Conservation (phyloP, 1,284 basidiomycete species). For the Apiotrichum veenhuisii region DNA sequence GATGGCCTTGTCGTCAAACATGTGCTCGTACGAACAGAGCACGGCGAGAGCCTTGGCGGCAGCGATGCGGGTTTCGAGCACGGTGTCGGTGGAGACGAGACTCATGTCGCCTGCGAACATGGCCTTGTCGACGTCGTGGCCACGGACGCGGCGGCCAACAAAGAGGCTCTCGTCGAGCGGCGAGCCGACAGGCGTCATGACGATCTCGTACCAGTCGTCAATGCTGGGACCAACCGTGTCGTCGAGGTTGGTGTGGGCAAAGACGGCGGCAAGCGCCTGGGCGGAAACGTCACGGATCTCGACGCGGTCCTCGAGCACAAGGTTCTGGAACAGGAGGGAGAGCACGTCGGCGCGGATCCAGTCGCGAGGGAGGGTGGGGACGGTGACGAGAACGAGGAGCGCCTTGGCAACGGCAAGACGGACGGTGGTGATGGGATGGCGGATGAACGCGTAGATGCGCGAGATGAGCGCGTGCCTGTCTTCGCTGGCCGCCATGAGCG, state of each 20-base stretch:
- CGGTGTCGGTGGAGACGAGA: slow-evolving; percentile 72
- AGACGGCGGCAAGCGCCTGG: slow-evolving; percentile 70
- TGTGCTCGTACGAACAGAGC: slow-evolving; percentile 19
- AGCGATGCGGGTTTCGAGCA: slow-evolving; percentile 77
- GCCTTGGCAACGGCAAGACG: slow-evolving; percentile 91
- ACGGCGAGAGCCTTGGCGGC: slow-evolving; percentile 73
- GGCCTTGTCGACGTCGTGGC: slow-evolving; percentile 94
- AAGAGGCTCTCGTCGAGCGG: slow-evolving; percentile 72
- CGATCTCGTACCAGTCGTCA: slow-evolving; percentile 69
- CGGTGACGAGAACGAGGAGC: slow-evolving; percentile 77
- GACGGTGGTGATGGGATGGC: slow-evolving; percentile 92
- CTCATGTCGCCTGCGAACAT: slow-evolving; percentile 90
- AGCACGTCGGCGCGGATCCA: slow-evolving; percentile 81
- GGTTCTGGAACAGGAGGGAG: slow-evolving; percentile 87
- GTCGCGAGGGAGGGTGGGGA: slow-evolving; percentile 65
- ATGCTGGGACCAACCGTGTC: slow-evolving; percentile 39
- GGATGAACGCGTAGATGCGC: slow-evolving; percentile 91
- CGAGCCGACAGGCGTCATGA: slow-evolving; percentile 87
- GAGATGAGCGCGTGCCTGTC: slow-evolving; percentile 65
- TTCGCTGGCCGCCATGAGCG: slow-evolving; percentile 22
- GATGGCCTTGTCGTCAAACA: slow-evolving; percentile 54
- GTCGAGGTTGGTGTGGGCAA: slow-evolving; percentile 54
- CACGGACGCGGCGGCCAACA: slow-evolving; percentile 52
- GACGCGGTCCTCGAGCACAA: slow-evolving; percentile 83
- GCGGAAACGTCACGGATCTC: slow-evolving; percentile 80